phyloP scores from a whole-genome alignment of 2,329 filamentous ascomycete genomes.

The Diaporthe australafricana region DNA sequence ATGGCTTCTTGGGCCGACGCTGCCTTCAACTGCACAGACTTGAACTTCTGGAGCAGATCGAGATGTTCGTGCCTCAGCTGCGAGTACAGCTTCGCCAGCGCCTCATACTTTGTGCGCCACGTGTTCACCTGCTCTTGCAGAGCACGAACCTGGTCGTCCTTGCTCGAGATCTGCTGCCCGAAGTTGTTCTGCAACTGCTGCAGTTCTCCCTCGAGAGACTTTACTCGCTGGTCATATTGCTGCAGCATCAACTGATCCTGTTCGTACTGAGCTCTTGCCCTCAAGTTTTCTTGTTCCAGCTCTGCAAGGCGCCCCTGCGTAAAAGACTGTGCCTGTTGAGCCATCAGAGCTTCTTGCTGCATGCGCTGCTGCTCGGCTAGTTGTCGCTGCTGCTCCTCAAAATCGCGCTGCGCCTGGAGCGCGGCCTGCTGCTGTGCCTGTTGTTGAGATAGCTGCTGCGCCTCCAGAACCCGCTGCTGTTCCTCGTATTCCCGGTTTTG shows the following conservation, averaged over 20 bases:
- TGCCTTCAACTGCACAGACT: conserved; percentile 94
- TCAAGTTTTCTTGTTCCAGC: conserved; percentile 93
- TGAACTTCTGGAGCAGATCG: conserved; percentile 95
- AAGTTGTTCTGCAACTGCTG: conserved; percentile 84
- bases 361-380: conserved; percentile 90
- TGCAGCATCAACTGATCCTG: conserved; percentile 97
- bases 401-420: conserved; percentile 90
- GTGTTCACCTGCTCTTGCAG: conserved; percentile 98
- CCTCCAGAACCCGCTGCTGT: conserved; percentile 88
- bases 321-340: conserved; percentile 91
- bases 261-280: conserved; percentile 94
- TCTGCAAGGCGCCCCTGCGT: conserved; percentile 97
- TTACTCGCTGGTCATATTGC: conserved; percentile 95
- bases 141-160: conserved; percentile 92
- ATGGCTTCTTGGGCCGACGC: conserved; percentile 97
- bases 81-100: conserved; percentile 95
- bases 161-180: conserved; percentile 86
- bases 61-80: conserved; percentile 95
- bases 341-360: conserved; percentile 89
- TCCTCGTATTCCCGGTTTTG: conserved; percentile 96
- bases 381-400: conserved; percentile 91
- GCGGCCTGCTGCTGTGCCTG: conserved; percentile 85
- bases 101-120: conserved; percentile 97
- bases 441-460: conserved; percentile 86
- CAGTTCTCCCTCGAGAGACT: conserved; percentile 90